Conservation (phyloP, 345 rosid species). For the Dovyalis caffra region DNA sequence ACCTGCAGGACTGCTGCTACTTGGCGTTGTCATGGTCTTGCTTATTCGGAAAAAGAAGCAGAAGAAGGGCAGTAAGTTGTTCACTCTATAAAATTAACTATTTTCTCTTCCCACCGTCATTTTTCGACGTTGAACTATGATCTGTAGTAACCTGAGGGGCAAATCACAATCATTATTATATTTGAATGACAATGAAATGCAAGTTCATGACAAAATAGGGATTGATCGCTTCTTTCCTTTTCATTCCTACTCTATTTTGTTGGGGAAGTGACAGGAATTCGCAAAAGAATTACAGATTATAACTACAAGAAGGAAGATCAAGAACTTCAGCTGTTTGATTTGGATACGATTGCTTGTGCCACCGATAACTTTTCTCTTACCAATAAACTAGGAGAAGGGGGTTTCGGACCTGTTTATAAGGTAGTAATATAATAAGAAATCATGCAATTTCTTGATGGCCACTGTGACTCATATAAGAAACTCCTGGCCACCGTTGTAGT, state of each 20-base stretch:
- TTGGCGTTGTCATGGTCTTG: background rate
- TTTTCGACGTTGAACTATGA: no score
- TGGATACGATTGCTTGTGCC: background rate
- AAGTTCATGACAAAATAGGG: background rate
- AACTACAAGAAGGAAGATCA: background rate
- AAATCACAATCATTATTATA: no score
- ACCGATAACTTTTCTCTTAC: background rate
- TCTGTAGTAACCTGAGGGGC: no score
- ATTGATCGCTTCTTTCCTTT: background rate
- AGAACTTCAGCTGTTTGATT: background rate
- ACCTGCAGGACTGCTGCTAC: background rate
- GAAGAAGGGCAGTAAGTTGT: background rate
- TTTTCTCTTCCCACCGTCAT: background rate
- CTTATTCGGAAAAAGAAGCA: background rate
- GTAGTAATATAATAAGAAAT: background rate
- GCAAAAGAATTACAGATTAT: background rate
- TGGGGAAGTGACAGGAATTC: background rate
- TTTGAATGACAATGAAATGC: no score
- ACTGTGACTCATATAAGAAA: no score
- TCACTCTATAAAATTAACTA: background rate
- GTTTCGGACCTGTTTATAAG: no score
- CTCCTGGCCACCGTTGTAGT: no score
- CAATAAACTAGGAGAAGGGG: background rate
- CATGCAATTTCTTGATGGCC: no score
- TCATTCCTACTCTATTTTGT: background rate